phyloP scores from a whole-genome alignment of 495 filamentous ascomycete species.

The Bryoglossum gracile region DNA sequence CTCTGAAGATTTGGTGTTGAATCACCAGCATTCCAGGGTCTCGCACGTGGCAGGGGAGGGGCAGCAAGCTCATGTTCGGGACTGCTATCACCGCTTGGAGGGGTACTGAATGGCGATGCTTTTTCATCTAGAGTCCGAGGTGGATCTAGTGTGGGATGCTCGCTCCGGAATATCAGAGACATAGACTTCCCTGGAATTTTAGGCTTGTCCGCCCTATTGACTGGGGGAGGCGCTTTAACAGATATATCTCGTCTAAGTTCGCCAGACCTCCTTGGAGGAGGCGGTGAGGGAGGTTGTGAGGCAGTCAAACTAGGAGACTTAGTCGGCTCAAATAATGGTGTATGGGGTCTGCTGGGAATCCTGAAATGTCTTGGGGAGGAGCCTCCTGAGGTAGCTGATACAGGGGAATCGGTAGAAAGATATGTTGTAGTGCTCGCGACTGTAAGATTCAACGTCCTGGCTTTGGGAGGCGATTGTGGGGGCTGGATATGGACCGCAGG shows the following conservation, averaged over 20 bases:
- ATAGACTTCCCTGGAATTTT: constrained; percentile 50
- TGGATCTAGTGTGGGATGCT: constrained; percentile 20
- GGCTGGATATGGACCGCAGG: constrained; percentile 69
- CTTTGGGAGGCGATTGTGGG: constrained; percentile 64
- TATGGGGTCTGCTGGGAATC: constrained; percentile 43
- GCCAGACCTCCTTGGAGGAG: constrained; percentile 45
- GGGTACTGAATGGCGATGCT: constrained; percentile 84
- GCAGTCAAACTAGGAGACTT: constrained; percentile 35
- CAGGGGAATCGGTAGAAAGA: constrained; percentile 39
- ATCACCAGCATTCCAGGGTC: constrained; percentile 18
- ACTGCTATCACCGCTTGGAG: constrained; percentile 69
- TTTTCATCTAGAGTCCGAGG: constrained; percentile 33
- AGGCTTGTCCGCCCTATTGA: constrained; percentile 79
- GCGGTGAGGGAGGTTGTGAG: constrained; percentile 44
- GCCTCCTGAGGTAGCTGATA: constrained; percentile 41
- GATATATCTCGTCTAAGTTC: constrained; percentile 40
- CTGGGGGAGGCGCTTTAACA: constrained; percentile 52
- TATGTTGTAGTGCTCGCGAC: constrained; percentile 34
- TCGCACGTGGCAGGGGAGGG: constrained; percentile 34
- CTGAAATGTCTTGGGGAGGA: constrained; percentile 45
- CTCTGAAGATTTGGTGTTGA: neutral
- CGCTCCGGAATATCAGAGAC: constrained; percentile 23
- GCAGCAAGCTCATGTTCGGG: constrained; percentile 35
- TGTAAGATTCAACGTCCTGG: constrained; percentile 28
- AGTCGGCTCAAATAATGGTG: constrained; percentile 38